phyloP scores from a whole-genome alignment of 768 basidiomycete species.

The Russula brevipes region DNA sequence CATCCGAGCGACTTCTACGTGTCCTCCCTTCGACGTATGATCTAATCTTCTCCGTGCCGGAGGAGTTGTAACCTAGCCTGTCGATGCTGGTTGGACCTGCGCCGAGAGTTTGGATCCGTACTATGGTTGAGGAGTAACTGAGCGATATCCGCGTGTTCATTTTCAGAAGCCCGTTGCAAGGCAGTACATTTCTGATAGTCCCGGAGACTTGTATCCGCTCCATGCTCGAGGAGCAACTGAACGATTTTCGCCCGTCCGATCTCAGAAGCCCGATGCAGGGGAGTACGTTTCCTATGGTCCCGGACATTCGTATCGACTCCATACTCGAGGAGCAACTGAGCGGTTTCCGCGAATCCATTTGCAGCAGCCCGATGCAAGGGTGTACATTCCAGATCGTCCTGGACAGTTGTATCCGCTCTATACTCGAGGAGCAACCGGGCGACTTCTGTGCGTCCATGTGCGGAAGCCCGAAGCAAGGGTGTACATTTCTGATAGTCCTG shows the following conservation, averaged over 20 bases:
- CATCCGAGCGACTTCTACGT: too few species aligned
- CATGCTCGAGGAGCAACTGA: neutral
- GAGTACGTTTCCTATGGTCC: too few species aligned
- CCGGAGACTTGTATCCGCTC: neutral
- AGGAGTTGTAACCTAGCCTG: too few species aligned
- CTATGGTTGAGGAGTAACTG: too few species aligned
- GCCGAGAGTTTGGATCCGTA: too few species aligned
- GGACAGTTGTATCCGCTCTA: neutral
- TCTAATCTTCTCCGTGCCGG: too few species aligned
- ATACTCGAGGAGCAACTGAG: neutral
- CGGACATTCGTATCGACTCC: neutral
- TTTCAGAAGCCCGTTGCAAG: too few species aligned
- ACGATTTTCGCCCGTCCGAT: too few species aligned
- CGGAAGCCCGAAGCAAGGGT: neutral
- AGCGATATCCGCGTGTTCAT: too few species aligned
- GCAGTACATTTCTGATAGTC: neutral
- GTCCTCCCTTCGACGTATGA: too few species aligned
- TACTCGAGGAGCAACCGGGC: neutral
- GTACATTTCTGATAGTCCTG: neutral
- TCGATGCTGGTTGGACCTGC: too few species aligned
- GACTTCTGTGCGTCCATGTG: neutral
- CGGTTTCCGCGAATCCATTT: neutral
- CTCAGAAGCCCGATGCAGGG: too few species aligned
- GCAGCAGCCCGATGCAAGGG: neutral
- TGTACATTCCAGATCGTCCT: rapidly evolving